Base-by-base conservation (phyloP, 2,329 filamentous ascomycete genomes). In the Paraphoma chrysanthemicola region DNA sequence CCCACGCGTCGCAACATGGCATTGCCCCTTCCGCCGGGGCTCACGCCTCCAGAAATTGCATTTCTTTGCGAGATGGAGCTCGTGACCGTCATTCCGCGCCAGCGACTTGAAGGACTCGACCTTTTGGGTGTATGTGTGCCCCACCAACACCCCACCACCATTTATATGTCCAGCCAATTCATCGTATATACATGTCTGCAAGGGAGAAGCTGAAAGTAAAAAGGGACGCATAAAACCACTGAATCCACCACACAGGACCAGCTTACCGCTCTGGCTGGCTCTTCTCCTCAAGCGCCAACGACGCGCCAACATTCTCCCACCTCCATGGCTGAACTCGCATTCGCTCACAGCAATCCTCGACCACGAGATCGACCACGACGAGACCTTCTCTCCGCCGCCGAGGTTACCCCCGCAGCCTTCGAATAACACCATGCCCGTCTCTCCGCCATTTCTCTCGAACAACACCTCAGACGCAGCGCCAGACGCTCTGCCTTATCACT, bases 11-110 rank as follows among this genome's bases (percentile, higher is more conserved):
- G 33, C 45, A 51, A 69, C 52, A 88, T 89, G 86, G 86, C 86
- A 49, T 83, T 88, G 64, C 85, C 85, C 62, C 81, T 88, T 42
- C 84, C 85, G 39, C 81, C 84, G 61, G 86, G 89, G 77, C 85
- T 97, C 44, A 90, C 91, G 68, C 92, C 95, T 57, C 84, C 91
- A 62, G 95, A 99, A 80, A 90, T 96, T 44, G 91, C 93, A 48
- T 99, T 98, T 73, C 82, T 98, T 29, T 97, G 93, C 78, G 95
- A 99, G 81, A 98, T 97, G 93, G 94, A 98, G 80, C 86, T 92
- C 70, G 90, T 99, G 53, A 97, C 93, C 0, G 86, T 99, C 18
- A 88, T 98, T 48, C 95, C 95, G 36, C 91, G 95, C 51, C 93
- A 98, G 77, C 87, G 91, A 62, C 88, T 99, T 51, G 93, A 97